Percentiles rank a stretch among this genome's conserved stretches.
Evolutionary conservation across 805 yeast genomes (phyloP).

Genomic region (Lachancea cidri): DNA sequence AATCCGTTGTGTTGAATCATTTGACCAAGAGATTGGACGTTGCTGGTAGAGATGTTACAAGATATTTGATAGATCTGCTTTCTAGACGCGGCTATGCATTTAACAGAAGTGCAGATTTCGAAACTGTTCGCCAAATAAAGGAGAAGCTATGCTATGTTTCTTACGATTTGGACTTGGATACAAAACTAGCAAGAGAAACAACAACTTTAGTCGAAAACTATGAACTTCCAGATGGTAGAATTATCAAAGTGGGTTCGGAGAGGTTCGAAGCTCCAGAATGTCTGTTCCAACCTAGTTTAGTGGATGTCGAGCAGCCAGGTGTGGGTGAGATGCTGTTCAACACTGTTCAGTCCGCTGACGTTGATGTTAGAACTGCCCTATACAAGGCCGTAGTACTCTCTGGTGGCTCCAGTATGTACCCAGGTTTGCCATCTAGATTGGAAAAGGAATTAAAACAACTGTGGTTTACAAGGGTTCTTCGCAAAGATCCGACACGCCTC

Average conservation of each 20-base stretch:
- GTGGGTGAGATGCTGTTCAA: slow-evolving; percentile 89
- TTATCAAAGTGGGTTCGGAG: slow-evolving; percentile 90
- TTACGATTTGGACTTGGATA: slow-evolving; percentile 86
- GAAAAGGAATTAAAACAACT: slow-evolving; percentile 95
- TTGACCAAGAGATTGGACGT: slow-evolving; percentile 88
- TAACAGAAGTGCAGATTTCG: slow-evolving; percentile 97
- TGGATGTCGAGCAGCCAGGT: slow-evolving; percentile 95
- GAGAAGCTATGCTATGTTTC: slow-evolving; percentile 95
- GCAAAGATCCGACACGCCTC: slow-evolving; percentile 80
- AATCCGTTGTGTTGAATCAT: slow-evolving; percentile 93
- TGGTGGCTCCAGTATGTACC: slow-evolving; percentile 98
- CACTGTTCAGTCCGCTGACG: slow-evolving; percentile 91
- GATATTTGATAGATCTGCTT: slow-evolving; percentile 83
- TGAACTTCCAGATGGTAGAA: slow-evolving; percentile 95
- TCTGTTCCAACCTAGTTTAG: slow-evolving; percentile 89
- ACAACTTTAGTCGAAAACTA: slow-evolving; percentile 87
- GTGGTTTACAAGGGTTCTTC: slow-evolving; percentile 86
- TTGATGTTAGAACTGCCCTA: slow-evolving; percentile 83
- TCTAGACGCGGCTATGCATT: slow-evolving; percentile 96
- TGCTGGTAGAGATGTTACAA: slow-evolving; percentile 98
- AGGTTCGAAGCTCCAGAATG: slow-evolving; percentile 97
- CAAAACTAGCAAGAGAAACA: slow-evolving; percentile 86
- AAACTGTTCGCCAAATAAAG: slow-evolving; percentile 95
- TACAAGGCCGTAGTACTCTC: slow-evolving; percentile 90
- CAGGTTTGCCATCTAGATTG: slow-evolving; percentile 92